Evolutionary conservation across 345 rosid genomes (phyloP).

Genomic region (Turnera subulata): DNA sequence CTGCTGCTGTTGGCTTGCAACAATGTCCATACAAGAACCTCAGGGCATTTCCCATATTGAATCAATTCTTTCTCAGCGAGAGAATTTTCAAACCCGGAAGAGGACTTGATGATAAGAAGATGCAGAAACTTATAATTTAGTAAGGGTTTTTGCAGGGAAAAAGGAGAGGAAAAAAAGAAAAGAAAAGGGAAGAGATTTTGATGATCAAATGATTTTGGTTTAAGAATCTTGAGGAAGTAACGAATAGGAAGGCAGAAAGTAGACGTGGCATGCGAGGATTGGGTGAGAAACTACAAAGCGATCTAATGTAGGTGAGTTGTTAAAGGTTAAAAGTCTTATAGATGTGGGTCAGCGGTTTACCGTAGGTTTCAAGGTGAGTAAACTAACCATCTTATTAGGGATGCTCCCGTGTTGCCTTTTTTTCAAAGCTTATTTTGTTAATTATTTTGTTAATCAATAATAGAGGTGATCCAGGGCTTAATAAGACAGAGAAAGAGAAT

Average conservation of each 20-base stretch:
- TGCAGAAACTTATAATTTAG: neutral
- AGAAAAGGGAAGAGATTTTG: neutral
- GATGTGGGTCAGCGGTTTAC: too few relatives aligned
- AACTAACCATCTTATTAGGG: too few relatives aligned
- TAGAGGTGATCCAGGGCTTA: too few relatives aligned
- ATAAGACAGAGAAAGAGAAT: too few relatives aligned
- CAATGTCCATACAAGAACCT: conserved; percentile 44
- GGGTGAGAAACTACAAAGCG: neutral
- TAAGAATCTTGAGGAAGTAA: neutral
- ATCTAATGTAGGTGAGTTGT: too few relatives aligned
- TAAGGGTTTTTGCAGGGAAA: neutral
- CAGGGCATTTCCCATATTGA: conserved; percentile 27
- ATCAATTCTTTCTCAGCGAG: neutral
- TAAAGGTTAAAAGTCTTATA: too few relatives aligned
- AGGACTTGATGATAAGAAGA: conserved; percentile 1
- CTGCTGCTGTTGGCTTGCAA: conserved; percentile 38
- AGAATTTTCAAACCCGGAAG: neutral
- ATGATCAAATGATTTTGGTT: neutral
- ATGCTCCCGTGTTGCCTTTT: too few relatives aligned
- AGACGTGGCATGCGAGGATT: neutral
- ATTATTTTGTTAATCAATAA: too few relatives aligned
- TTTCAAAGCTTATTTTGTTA: too few relatives aligned
- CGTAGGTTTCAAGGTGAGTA: too few relatives aligned
- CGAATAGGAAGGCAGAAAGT: neutral
- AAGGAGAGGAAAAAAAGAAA: neutral